Conservation (phyloP, 2,329 filamentous ascomycete species). For the Cercospora nicotianae region DNA sequence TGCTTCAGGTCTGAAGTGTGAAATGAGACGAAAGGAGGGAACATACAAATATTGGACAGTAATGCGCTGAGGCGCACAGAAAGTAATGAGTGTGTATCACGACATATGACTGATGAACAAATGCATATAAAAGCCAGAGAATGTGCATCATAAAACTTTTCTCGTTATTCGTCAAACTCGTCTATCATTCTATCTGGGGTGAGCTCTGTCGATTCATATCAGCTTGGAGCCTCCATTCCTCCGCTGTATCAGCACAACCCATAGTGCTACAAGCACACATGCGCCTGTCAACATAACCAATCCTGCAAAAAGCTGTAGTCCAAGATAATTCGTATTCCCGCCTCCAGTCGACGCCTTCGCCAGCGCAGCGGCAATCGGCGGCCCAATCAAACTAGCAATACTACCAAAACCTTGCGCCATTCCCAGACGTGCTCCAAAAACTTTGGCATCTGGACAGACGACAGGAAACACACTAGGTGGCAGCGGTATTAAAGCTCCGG, state of each 20-base stretch:
- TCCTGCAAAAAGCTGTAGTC: slow-evolving; percentile 36
- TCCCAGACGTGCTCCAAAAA: slow-evolving; percentile 49
- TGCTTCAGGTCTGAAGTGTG: neutral
- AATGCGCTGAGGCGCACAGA: neutral
- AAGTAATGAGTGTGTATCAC: neutral
- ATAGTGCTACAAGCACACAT: slow-evolving; percentile 30
- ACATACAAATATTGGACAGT: neutral
- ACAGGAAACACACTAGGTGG: slow-evolving; percentile 47
- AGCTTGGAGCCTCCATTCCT: slow-evolving; percentile 28
- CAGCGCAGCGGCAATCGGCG: slow-evolving; percentile 50
- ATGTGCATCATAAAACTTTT: neutral
- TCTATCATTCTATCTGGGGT: neutral
- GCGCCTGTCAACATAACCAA: slow-evolving; percentile 34
- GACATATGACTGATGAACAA: neutral
- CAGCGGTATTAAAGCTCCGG: slow-evolving; percentile 48
- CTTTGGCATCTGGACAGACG: slow-evolving; percentile 49
- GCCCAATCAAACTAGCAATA: slow-evolving; percentile 47
- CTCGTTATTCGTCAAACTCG: neutral
- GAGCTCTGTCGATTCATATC: slow-evolving; percentile 8
- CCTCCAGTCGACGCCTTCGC: slow-evolving; percentile 20
- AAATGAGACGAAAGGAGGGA: neutral
- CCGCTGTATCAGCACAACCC: slow-evolving; percentile 30
- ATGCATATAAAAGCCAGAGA: neutral
- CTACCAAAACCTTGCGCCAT: slow-evolving; percentile 50
- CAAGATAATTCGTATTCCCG: slow-evolving; percentile 30